phyloP scores from a whole-genome alignment of 2,329 filamentous ascomycete genomes.

The Cadophora malorum region DNA sequence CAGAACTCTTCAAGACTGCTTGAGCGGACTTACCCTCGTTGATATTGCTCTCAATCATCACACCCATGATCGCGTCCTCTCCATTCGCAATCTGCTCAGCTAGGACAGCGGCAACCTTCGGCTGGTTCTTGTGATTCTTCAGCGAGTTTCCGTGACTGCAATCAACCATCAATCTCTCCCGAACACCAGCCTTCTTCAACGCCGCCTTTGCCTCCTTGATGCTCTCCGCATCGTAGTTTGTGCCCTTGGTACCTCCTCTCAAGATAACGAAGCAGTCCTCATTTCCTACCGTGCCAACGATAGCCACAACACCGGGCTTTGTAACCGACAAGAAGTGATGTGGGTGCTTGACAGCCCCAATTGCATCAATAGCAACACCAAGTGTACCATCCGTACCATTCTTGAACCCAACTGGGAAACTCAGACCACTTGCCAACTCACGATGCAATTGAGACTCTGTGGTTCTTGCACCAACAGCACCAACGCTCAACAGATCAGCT shows the following conservation, averaged over 20 bases:
- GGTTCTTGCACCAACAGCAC: constrained; percentile 93
- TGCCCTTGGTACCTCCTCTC: constrained; percentile 88
- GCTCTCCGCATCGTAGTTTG: constrained; percentile 89
- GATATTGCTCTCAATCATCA: constrained; percentile 99
- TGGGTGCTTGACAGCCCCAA: constrained; percentile 87
- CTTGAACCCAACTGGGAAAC: constrained; percentile 99
- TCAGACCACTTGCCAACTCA: constrained; percentile 90
- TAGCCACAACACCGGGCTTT: constrained; percentile 93
- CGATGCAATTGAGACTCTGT: constrained; percentile 96
- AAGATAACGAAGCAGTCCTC: constrained; percentile 97
- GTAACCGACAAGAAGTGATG: constrained; percentile 98
- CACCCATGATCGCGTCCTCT: constrained; percentile 86
- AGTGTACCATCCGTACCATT: constrained; percentile 95
- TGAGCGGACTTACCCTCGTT: constrained; percentile 70
- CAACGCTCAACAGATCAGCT: constrained; percentile 88
- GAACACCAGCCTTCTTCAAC: constrained; percentile 75
- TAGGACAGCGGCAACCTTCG: constrained; percentile 83
- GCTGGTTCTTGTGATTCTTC: constrained; percentile 98
- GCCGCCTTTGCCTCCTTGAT: constrained; percentile 84
- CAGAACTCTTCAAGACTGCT: neutral
- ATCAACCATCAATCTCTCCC: constrained; percentile 90
- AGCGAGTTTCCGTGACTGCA: constrained; percentile 96
- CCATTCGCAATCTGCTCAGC: constrained; percentile 86
- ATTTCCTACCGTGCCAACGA: constrained; percentile 93
- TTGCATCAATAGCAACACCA: constrained; percentile 91